phyloP scores from a whole-genome alignment of 2,329 filamentous ascomycete genomes.

The Mariannaea elegans region DNA sequence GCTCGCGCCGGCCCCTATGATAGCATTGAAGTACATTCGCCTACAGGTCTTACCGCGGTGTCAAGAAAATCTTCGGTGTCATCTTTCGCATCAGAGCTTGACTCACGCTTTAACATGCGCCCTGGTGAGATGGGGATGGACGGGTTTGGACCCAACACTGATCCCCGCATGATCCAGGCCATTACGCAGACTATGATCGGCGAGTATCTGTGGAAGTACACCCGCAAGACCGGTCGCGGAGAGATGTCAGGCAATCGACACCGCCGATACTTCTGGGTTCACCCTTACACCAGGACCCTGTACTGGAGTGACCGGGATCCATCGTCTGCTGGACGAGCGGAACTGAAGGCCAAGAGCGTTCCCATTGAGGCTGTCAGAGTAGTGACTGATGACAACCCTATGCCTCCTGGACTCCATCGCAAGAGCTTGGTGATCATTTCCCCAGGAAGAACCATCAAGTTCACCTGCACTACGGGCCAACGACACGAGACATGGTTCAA shows the following conservation, averaged over 20 bases:
- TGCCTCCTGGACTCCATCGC: slow-evolving; percentile 91
- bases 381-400: slow-evolving; percentile 92
- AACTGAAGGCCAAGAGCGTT: slow-evolving; percentile 86
- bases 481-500: slow-evolving; percentile 99
- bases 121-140: slow-evolving; percentile 64
- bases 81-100: slow-evolving; percentile 93
- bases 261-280: slow-evolving; percentile 97
- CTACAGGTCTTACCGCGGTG: slow-evolving; percentile 48
- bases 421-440: slow-evolving; percentile 93
- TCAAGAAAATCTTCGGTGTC: slow-evolving; percentile 82
- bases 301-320: slow-evolving; percentile 98
- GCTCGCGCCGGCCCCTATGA: slow-evolving; percentile 58
- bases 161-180: slow-evolving; percentile 98
- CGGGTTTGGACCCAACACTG: slow-evolving; percentile 77
- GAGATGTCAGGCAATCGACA: slow-evolving; percentile 91
- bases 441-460: slow-evolving; percentile 88
- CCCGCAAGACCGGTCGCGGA: slow-evolving; percentile 88
- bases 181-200: slow-evolving; percentile 99
- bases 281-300: slow-evolving; percentile 93
- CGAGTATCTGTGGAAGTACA: slow-evolving; percentile 99
- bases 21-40: slow-evolving; percentile 57
- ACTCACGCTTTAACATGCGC: slow-evolving; percentile 84
- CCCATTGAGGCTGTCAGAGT: slow-evolving; percentile 93
- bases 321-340: slow-evolving; percentile 76
- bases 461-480: slow-evolving; percentile 92